Evolutionary conservation across 2,329 filamentous ascomycete genomes (phyloP), one percentile per base, ranked within the genome.

Genomic region (Aspergillus novoparasiticus): DNA sequence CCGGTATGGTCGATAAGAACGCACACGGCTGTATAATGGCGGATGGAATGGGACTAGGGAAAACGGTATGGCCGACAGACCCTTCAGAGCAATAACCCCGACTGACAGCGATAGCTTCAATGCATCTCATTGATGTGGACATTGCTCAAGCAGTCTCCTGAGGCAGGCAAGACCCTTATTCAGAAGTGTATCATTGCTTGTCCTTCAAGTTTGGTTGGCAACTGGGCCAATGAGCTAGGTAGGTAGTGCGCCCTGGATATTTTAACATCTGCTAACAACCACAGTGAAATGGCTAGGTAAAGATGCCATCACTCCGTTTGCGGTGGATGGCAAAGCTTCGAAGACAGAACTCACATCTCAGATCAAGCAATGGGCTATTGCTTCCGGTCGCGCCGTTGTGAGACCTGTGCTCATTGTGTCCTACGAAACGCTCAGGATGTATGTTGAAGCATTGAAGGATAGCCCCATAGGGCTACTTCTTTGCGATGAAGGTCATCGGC

Each of bases 11-110:
- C 61, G 95, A 98, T 71, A 86, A 90, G 43, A 94, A 94, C 71
- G 95, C 95, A 56, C 92, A 97, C 76, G 95, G 95, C 2, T 99
- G 95, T 79, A 99, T 99, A 76, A 99, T 99, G 95, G 95, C 95
- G 59, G 95, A 99, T 76, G 95, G 97, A 76, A 99, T 99, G 95
- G 95, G 95, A 70, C 82, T 99, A 34, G 95, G 95, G 61, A 99
- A 99, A 81, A 99, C 95, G 21, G 81, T 83, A 78, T 60, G 74
- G 30, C 19, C 1, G 45, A 28, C 12, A 28, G 3, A 26, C 14
- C 39, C 5, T 43, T 28, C 39, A 21, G 19, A n/a, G 57, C 43
- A 32, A 16, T 16, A 43, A 16, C 16, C 60, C 36, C 39, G 61
- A 54, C 70, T 77, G 56, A 78, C 64, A 23, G n/a, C 34, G 19